Evolutionary conservation across 108 stramenopile genomes (phyloP).

Genomic region (Hondaea fermentalgiana): DNA sequence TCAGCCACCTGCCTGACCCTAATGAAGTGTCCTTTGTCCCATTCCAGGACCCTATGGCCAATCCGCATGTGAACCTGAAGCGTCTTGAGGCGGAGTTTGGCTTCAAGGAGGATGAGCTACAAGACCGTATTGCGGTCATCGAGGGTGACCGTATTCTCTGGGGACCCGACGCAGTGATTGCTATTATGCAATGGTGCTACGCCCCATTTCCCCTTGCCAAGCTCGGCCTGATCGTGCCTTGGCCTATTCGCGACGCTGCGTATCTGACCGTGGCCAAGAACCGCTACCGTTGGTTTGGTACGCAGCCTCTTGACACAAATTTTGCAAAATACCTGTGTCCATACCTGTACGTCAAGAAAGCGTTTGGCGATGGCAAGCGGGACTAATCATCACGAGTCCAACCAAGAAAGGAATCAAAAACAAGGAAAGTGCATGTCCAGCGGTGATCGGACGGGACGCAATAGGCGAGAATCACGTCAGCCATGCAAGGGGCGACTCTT

Average conservation of each 20-base stretch:
- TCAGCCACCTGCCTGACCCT: background rate
- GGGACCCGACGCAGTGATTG: background rate
- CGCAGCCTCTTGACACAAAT: background rate
- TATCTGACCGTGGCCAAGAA: background rate
- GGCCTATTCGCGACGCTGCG: background rate
- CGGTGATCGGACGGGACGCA: too few species aligned
- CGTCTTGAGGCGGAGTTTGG: background rate
- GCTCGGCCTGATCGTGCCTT: background rate
- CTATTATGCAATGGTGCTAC: background rate
- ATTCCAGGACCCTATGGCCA: background rate
- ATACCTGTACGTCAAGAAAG: background rate
- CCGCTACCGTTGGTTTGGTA: slow-evolving; percentile 1
- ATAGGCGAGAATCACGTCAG: too few species aligned
- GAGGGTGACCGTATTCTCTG: background rate
- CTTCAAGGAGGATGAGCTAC: background rate
- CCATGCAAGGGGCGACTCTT: too few species aligned
- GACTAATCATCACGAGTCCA: background rate
- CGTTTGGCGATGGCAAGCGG: background rate
- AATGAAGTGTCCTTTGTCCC: background rate
- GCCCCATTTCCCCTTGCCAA: background rate
- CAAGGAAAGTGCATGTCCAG: too few species aligned
- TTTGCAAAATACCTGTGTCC: background rate
- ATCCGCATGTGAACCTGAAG: background rate
- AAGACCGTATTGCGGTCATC: background rate
- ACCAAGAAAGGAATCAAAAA: too few species aligned